Base-by-base conservation (phyloP, 1,284 basidiomycete genomes). In the Xerocomus cyaneibrunnescens region DNA sequence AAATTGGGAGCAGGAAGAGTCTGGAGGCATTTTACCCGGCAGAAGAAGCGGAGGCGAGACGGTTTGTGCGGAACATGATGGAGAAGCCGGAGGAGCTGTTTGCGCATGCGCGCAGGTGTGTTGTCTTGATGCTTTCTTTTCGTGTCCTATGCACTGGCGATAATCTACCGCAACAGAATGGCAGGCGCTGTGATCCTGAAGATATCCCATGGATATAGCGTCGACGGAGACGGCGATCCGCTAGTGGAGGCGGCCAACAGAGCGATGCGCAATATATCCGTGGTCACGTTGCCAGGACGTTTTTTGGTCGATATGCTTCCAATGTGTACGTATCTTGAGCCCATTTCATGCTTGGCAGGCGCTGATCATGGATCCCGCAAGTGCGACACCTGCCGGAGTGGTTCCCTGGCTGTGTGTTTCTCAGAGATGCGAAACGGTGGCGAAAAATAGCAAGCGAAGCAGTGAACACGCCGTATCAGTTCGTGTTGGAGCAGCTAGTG, bases 321-420 rank as follows among this genome's bases (percentile, higher is more conserved):
- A 14, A 43, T 61, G 4, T 49, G 65, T 71, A 51, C 21, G 66
- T 62, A n/a, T 36, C 34, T 23, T 8, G 7, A 40, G 6, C 42
- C 3, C 13, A 2, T 19, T 25, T 5, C 14, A 23, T 28, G 0
- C 3, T 7, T 19, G 14, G 1, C n/a, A 1, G 21, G 10, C 8
- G 7, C 5, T n/a, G 7, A 22, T 44, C 10, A 44, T n/a, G 9
- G 12, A 8, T 14, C 10, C 0, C 1, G 2, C 17, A 32, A 71
- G 69, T 81, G 50, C 66, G 64, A 46, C 50, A 70, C 35, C 47
- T 79, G 7, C 79, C 78, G 1, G 48, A 49, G 21, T 49, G 48
- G 48, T 37, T 45, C 23, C 48, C 42, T 10, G 48, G 48, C 30
- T 35, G 40, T 28, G 32, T 25, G 7, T 45, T 49, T 27, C 48